Conservation (phyloP, 768 basidiomycete genomes). For the Galerina marginata region DNA sequence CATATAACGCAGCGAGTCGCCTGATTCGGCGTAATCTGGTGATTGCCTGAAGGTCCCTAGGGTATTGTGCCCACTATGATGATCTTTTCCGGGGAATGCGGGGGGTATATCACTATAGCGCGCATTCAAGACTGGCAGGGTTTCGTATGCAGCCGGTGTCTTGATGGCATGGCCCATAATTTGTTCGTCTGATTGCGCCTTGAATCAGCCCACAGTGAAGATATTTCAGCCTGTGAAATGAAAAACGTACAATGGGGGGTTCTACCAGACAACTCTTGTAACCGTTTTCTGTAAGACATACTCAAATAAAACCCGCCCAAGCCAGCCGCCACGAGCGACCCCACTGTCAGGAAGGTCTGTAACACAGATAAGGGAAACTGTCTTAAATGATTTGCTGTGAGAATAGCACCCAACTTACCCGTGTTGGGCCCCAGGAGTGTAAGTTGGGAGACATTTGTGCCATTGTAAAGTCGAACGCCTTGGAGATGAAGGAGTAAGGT, state of each 20-base stretch:
- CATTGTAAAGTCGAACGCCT: neutral
- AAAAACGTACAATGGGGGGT: conserved; percentile 36
- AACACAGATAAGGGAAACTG: neutral
- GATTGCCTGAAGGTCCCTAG: conserved; percentile 29
- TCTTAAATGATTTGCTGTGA: neutral
- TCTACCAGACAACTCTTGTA: conserved; percentile 29
- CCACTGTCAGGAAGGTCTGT: conserved; percentile 36
- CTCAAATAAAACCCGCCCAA: conserved; percentile 36
- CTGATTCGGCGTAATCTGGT: conserved; percentile 20
- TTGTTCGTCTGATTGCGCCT: conserved; percentile 34
- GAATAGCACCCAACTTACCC: conserved; percentile 17
- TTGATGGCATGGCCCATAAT: conserved; percentile 30
- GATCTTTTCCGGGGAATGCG: conserved; percentile 28
- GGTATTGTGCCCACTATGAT: conserved; percentile 32
- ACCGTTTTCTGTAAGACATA: conserved; percentile 31
- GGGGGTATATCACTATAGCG: conserved; percentile 19
- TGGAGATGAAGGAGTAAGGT: neutral
- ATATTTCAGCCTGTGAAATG: neutral
- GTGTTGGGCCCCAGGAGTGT: conserved; percentile 12
- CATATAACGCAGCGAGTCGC: conserved; percentile 22
- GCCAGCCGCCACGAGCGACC: conserved; percentile 29
- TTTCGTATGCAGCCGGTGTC: conserved; percentile 17
- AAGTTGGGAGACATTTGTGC: neutral
- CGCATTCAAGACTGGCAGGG: conserved; percentile 13
- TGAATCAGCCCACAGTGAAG: neutral